Evolutionary conservation across 495 filamentous ascomycete species (phyloP).

Genomic region (Aspergillus hancockii): DNA sequence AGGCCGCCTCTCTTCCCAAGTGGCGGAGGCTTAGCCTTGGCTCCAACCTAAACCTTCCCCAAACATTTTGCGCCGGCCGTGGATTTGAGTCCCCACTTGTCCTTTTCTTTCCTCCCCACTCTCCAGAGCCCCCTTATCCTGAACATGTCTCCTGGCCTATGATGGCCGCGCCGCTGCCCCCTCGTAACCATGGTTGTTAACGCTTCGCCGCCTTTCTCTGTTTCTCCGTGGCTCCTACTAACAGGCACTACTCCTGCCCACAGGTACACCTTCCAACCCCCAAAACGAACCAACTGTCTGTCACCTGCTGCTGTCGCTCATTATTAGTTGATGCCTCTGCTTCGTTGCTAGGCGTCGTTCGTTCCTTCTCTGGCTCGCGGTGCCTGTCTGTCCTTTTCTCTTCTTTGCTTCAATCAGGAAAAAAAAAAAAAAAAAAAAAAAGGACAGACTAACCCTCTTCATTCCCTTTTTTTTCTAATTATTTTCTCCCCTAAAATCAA

Average conservation of each 20-base stretch:
- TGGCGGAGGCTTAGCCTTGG: slow-evolving; percentile 34
- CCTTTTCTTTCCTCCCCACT: slow-evolving; percentile 9
- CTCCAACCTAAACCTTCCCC: slow-evolving; percentile 20
- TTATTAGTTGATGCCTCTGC: slow-evolving; percentile 20
- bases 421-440: background rate
- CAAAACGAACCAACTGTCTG: background rate
- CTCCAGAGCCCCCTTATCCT: slow-evolving; percentile 5
- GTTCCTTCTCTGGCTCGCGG: slow-evolving; percentile 17
- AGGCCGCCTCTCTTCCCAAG: slow-evolving; percentile 6
- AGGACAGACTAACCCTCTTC: background rate
- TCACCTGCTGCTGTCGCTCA: slow-evolving; percentile 2
- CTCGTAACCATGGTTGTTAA: slow-evolving; percentile 20
- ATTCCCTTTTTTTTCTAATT: slow-evolving; percentile 5
- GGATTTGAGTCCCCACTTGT: slow-evolving; percentile 7
- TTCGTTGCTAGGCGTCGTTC: slow-evolving; percentile 27
- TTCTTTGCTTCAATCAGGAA: background rate
- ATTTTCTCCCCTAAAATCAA: background rate
- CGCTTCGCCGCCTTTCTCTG: slow-evolving; percentile 9
- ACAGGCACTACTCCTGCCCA: slow-evolving; percentile 3
- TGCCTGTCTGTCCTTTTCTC: slow-evolving; percentile 5
- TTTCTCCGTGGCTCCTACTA: slow-evolving; percentile 1
- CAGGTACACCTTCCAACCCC: slow-evolving; percentile 1
- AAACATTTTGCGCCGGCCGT: slow-evolving; percentile 6
- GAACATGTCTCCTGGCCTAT: slow-evolving; percentile 10
- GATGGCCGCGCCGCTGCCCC: slow-evolving; percentile 8